Evolutionary conservation across 768 basidiomycete genomes (phyloP), one percentile per base, ranked within the genome.

Genomic region (Leucosporidium scottii): DNA sequence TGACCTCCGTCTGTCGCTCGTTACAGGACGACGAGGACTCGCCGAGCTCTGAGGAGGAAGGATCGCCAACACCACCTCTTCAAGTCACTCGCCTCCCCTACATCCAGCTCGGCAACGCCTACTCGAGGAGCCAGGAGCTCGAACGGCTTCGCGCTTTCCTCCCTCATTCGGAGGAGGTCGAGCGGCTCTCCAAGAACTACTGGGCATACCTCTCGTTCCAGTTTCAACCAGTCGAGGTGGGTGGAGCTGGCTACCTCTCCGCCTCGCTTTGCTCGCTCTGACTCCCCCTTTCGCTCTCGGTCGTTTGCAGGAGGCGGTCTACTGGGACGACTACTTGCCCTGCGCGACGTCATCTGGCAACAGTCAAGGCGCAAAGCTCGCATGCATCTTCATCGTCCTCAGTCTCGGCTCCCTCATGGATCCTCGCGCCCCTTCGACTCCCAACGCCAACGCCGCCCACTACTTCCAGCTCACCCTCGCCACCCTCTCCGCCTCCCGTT

Each of bases 331-430:
- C 30, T 68, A 68, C 64, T 10, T 57, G 6, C 55, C 64, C 9
- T 23, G 54, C 18, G 64, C 67, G 0, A 64, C 30, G 28, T 39
- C 53, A 0, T 36, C 64, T 3, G 30, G 49, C 44, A 39, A 65
- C 20, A 62, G 64, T 7, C 53, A 60, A 17, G 78, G 82, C n/a
- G 85, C 88, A 66, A 77, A 82, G 1, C 78, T 88, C 21, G 81
- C 87, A 0, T 80, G 89, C 31, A 80, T 90, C 25, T 87, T 86
- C 74, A 82, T 83, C 53, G 76, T 89, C 18, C 85, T 90, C 69
- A 84, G 87, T 8, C 81, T 90, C 30, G 87, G 83, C 0, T 78
- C 82, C 0, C 79, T 88, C n/a, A 85, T 87, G 69, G 86, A 87
- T 73, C 80, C 81, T 8, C 74, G 78, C 58, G 75, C 77, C 10